Evolutionary conservation across 148 eudicot species (phyloP), one percentile per base, ranked within the genome.

Genomic region (Oxyria digyna): DNA sequence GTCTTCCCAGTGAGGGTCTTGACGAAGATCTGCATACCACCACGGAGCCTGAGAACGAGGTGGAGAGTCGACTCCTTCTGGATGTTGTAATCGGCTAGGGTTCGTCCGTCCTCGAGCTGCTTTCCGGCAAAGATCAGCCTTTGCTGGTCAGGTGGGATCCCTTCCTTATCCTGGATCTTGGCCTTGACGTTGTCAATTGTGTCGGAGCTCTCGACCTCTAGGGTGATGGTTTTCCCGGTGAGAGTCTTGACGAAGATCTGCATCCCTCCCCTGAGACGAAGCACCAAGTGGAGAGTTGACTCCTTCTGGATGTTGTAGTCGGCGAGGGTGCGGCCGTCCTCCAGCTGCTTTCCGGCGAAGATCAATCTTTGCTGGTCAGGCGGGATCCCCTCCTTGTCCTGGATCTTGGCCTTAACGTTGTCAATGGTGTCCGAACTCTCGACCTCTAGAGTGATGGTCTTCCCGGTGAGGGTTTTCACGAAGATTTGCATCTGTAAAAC

Each of bases 341-440:
- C 77, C 37, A 74, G 46, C 67, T 74, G 77, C 52, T 74, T 74
- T 13, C 77, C 77, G 42, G 77, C 77, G 41, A 74, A 74, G 48
- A 74, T 74, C 62, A 74, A 65, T 29, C 77, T 74, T 35, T 74
- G 77, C 67, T 74, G 77, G 65, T 74, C 73, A n/a, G 77, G 77
- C 17, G 77, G 77, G 37, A 74, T 74, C 9, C 77, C 77, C 15
- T 74, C 77, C 49, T 74, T 74, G 33, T 66, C 69, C 69, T 66
- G 69, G 69, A 66, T 66, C 69, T 66, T 66, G 17, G 69, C 69
- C 69, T 66, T 66, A 1, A 66, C 69, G 31, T 66, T 66, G 18
- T 66, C 69, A 13, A 66, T 66, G 43, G 69, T 66, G 45, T 66
- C 69, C 13, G 69, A 66, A 10, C 69, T 66, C 18, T 66, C 69